These are phyloP conservation scores for Colletotrichum simmondsii DNA, from an alignment of 2,329 filamentous ascomycete species.

Conservation along the genomic window DNA sequence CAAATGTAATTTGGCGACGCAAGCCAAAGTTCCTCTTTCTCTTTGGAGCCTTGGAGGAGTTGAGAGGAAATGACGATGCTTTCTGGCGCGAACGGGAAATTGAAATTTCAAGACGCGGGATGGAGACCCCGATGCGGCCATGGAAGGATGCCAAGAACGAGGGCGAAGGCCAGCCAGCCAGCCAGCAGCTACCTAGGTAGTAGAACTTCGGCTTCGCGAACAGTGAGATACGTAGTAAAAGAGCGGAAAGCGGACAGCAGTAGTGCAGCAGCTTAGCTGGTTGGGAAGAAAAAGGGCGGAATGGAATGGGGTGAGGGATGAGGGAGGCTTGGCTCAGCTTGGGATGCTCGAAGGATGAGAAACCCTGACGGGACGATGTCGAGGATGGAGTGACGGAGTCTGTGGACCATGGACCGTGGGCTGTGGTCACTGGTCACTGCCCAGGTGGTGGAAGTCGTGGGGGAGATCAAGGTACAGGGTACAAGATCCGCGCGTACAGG, in stretches of 20 bases:
- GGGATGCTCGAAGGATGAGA: constrained; percentile 29
- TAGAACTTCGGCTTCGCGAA: not conserved
- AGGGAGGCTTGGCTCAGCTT: constrained; percentile 23
- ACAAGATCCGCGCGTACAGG: no score
- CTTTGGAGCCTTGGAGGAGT: not conserved
- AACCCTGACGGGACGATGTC: constrained; percentile 10
- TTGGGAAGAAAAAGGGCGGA: constrained; percentile 13
- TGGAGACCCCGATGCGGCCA: not conserved
- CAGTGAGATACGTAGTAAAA: not conserved
- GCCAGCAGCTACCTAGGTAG: not conserved
- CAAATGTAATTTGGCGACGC: not conserved
- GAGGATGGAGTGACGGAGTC: no score
- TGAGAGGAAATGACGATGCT: not conserved
- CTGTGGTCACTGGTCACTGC: no score
- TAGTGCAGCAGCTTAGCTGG: not conserved
- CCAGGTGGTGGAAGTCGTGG: not conserved
- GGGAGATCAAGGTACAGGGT: not conserved
- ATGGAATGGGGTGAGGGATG: not conserved
- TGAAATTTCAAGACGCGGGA: not conserved
- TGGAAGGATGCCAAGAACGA: not conserved
- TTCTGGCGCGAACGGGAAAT: constrained; percentile 4
- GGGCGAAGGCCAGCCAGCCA: not conserved
- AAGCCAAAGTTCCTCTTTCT: not conserved
- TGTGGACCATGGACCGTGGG: no score
- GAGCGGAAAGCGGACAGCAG: not conserved